These are phyloP conservation scores for Penicillium hordei DNA, from an alignment of 2,329 filamentous ascomycete species.

Conservation along the genomic window DNA sequence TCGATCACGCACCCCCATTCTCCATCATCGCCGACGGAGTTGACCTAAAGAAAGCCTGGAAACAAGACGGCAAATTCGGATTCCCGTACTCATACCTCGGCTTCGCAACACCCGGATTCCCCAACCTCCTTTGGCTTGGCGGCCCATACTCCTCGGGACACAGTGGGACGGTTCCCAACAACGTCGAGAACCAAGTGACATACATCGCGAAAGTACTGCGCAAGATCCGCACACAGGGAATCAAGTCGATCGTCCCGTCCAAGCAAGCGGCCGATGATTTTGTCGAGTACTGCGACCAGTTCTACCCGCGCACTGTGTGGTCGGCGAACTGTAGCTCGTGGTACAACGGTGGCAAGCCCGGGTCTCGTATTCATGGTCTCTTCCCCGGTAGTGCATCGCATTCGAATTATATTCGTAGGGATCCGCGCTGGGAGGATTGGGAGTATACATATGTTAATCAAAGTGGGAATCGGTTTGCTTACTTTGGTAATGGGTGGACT, in stretches of 20 bases:
- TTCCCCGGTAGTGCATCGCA: slow-evolving; percentile 70
- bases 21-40: slow-evolving; percentile 57
- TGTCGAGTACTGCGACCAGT: slow-evolving; percentile 46
- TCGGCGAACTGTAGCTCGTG: slow-evolving; percentile 63
- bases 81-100: slow-evolving; percentile 70
- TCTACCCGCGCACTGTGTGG: slow-evolving; percentile 53
- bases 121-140: slow-evolving; percentile 65
- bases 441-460: slow-evolving; percentile 52
- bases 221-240: slow-evolving; percentile 65
- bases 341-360: slow-evolving; percentile 67
- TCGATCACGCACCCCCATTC: slow-evolving; percentile 60
- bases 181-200: slow-evolving; percentile 64
- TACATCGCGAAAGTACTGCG: slow-evolving; percentile 67
- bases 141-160: slow-evolving; percentile 61
- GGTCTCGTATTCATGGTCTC: slow-evolving; percentile 63
- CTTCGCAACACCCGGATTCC: slow-evolving; percentile 62
- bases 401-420: slow-evolving; percentile 57
- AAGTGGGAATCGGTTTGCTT: slow-evolving; percentile 49
- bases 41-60: slow-evolving; percentile 59
- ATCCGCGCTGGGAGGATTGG: slow-evolving; percentile 61
- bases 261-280: slow-evolving; percentile 61
- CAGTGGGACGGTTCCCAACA: slow-evolving; percentile 66
- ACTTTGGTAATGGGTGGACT: slow-evolving; percentile 69
- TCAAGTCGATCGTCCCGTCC: slow-evolving; percentile 60
- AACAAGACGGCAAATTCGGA: slow-evolving; percentile 54